Conservation (phyloP, 768 basidiomycete species). For the Mycena olivaceomarginata region DNA sequence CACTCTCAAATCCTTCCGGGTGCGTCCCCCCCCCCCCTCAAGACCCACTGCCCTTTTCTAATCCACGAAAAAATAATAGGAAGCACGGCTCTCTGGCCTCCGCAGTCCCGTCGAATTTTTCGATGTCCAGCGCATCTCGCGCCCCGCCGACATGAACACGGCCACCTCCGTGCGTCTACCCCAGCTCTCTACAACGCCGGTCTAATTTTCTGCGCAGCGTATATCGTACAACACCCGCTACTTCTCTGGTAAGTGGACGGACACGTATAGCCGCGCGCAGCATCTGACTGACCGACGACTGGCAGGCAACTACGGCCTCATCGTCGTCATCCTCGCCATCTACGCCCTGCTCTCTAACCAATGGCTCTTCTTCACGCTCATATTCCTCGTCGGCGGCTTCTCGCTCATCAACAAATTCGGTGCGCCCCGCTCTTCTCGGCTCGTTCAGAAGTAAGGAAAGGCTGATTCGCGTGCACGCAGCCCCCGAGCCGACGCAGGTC, state of each 20-base stretch:
- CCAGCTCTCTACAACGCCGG: not conserved
- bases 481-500: constrained; percentile 89
- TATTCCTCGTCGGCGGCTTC: constrained; percentile 95
- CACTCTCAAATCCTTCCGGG: constrained; percentile 81
- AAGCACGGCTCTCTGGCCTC: constrained; percentile 86
- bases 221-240: constrained; percentile 97
- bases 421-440: constrained; percentile 59
- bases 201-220: constrained; percentile 68
- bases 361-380: constrained; percentile 87
- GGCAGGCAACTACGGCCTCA: constrained; percentile 90
- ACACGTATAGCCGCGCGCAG: constrained; percentile 8
- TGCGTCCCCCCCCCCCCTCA: constrained; percentile 56
- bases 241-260: constrained; percentile 77
- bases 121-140: constrained; percentile 88
- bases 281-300: constrained; percentile 30
- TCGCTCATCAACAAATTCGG: constrained; percentile 92
- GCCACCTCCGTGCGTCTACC: constrained; percentile 80
- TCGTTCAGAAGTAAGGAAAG: too few species aligned
- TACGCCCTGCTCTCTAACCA: constrained; percentile 91
- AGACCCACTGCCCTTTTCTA: constrained; percentile 47
- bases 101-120: constrained; percentile 88
- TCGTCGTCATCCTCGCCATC: constrained; percentile 85
- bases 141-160: constrained; percentile 87
- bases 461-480: constrained; percentile 59
- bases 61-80: constrained; percentile 62